These are phyloP conservation scores for Penicillium corylophilum DNA, from an alignment of 2,329 filamentous ascomycete genomes.

Conservation along the genomic window DNA sequence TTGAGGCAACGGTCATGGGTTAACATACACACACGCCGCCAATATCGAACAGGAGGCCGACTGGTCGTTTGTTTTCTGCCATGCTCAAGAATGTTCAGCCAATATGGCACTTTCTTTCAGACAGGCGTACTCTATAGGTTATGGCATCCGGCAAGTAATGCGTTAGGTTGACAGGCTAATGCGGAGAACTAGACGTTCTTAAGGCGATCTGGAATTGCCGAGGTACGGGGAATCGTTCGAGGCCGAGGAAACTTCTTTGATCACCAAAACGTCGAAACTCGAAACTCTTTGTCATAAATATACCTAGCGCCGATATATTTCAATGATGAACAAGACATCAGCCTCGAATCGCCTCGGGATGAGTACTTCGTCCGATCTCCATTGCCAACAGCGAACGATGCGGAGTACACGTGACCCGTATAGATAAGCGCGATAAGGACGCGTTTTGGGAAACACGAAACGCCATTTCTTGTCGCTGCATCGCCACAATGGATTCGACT, in stretches of 20 bases:
- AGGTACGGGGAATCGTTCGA: slow-evolving; percentile 21
- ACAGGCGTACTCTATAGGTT: not conserved
- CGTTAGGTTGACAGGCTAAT: not conserved
- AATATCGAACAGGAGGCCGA: slow-evolving; percentile 88
- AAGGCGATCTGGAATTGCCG: slow-evolving; percentile 24
- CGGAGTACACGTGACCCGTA: slow-evolving; percentile 10
- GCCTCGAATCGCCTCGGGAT: not conserved
- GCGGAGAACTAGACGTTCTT: slow-evolving; percentile 7
- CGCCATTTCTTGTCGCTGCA: not conserved
- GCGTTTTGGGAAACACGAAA: slow-evolving; percentile 1
- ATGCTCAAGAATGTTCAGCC: slow-evolving; percentile 25
- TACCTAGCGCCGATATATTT: no score
- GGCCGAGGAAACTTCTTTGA: slow-evolving; percentile 13
- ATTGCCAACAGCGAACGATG: not conserved
- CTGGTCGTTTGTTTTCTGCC: slow-evolving; percentile 54
- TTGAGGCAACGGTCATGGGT: not conserved
- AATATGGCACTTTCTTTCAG: not conserved
- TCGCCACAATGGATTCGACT: slow-evolving; percentile 35
- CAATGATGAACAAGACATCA: not conserved
- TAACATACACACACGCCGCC: slow-evolving; percentile 87
- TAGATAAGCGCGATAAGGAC: slow-evolving; percentile 13
- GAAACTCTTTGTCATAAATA: no score
- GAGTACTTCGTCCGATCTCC: not conserved
- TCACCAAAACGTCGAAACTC: not conserved
- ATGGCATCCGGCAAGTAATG: not conserved